Conservation (phyloP, 805 yeast genomes). For the Pichia sporocuriosa region DNA sequence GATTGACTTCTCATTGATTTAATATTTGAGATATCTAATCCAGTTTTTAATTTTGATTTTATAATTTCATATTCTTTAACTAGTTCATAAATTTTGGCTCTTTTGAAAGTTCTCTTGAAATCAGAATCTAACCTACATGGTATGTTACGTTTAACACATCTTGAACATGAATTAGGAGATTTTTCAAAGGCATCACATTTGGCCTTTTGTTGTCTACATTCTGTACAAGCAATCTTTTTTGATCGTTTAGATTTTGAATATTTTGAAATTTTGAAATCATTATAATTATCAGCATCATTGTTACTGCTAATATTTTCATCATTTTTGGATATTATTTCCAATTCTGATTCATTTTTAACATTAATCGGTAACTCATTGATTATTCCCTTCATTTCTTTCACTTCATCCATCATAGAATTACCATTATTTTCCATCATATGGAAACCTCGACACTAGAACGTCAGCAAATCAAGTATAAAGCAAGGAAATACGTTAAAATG, state of each 20-base stretch:
- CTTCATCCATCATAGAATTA: no score
- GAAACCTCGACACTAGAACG: no score
- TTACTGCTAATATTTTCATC: no score
- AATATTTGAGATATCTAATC: not conserved
- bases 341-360: no score
- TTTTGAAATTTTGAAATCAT: conserved; percentile 1
- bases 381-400: no score
- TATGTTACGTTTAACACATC: conserved; percentile 67
- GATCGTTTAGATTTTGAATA: conserved; percentile 5
- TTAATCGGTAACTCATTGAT: no score
- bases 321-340: no score
- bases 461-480: no score
- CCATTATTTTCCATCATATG: no score
- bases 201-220: conserved; percentile 93
- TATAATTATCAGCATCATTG: no score
- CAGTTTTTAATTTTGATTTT: conserved; percentile 27
- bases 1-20: not conserved
- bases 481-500: no score
- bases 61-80: conserved; percentile 73
- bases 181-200: conserved; percentile 78
- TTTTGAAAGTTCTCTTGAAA: conserved; percentile 82
- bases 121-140: conserved; percentile 70
- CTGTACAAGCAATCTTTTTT: conserved; percentile 86
- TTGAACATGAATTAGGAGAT: conserved; percentile 73
- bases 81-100: conserved; percentile 76